Conservation (phyloP, 2,329 filamentous ascomycete genomes). For the Xylariaceae sp. region DNA sequence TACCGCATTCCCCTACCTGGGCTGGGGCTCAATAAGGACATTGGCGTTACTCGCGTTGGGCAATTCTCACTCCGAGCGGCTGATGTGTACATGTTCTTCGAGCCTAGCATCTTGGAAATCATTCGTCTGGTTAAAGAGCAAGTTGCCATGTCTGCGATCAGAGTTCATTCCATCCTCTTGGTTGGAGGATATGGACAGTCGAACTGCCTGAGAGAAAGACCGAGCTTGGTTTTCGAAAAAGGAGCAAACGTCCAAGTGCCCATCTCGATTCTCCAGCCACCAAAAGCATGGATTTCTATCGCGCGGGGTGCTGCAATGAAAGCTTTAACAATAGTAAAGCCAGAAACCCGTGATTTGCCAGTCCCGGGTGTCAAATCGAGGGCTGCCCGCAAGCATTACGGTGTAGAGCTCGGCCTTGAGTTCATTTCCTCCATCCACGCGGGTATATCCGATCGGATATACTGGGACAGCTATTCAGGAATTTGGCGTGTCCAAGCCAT, state of each 20-base stretch:
- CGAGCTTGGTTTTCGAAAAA: conserved; percentile 29
- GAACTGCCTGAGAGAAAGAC: conserved; percentile 41
- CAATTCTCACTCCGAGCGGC: conserved; percentile 37
- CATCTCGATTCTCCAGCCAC: conserved; percentile 46
- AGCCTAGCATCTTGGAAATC: conserved; percentile 43
- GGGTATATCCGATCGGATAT: conserved; percentile 6
- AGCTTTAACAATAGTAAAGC: conserved; percentile 39
- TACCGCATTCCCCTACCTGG: conserved; percentile 37
- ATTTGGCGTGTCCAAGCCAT: conserved; percentile 29
- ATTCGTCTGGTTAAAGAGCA: conserved; percentile 44
- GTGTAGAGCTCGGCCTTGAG: conserved; percentile 27
- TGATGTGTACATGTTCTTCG: conserved; percentile 42
- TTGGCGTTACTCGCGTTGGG: conserved; percentile 36
- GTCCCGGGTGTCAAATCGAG: conserved; percentile 40
- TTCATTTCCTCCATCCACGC: conserved; percentile 11
- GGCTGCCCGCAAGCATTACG: conserved; percentile 44
- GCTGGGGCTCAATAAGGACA: conserved; percentile 35
- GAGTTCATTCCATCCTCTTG: conserved; percentile 45
- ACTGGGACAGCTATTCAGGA: conserved; percentile 13
- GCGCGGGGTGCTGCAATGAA: conserved; percentile 50
- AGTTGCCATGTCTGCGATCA: conserved; percentile 39
- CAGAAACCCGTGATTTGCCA: conserved; percentile 29
- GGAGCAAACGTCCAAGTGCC: conserved; percentile 28
- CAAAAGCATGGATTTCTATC: conserved; percentile 49
- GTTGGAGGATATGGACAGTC: conserved; percentile 50